phyloP scores from a whole-genome alignment of 306 rosid species.

The Prunus campanulata region DNA sequence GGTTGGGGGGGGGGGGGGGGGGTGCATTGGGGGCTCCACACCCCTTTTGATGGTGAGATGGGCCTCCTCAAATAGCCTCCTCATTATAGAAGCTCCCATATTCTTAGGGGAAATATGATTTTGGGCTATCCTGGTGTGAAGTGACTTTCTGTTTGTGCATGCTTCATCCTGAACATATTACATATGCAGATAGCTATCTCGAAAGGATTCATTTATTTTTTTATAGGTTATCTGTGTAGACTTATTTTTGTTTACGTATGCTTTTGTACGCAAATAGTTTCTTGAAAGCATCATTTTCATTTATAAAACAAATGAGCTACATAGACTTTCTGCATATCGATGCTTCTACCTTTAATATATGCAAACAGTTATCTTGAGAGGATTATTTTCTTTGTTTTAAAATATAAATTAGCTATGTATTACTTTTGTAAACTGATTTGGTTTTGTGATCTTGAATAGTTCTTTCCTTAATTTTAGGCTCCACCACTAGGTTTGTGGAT shows the following conservation, averaged over 20 bases:
- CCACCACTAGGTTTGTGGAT: conserved; percentile 1
- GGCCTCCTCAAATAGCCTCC: too few relatives aligned
- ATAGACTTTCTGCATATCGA: background rate
- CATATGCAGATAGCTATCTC: background rate
- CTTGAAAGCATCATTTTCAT: conserved; percentile 5
- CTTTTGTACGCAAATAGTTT: background rate
- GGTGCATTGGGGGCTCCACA: too few relatives aligned
- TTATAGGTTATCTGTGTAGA: background rate
- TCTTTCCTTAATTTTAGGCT: background rate
- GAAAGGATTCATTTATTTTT: background rate
- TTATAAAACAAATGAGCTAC: background rate
- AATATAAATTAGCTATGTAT: background rate
- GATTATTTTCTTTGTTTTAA: background rate
- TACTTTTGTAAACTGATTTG: background rate
- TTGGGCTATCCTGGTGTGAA: background rate
- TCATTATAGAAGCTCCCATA: too few relatives aligned
- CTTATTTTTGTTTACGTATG: background rate
- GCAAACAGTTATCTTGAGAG: background rate
- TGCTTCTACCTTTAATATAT: background rate
- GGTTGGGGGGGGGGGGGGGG: too few relatives aligned
- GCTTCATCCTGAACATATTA: background rate
- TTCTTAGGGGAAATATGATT: background rate
- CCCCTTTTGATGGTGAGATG: too few relatives aligned
- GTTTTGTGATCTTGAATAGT: background rate
- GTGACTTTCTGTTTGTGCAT: background rate